phyloP scores from a whole-genome alignment of 1,284 basidiomycete genomes.

The Sanghuangporus baumii region DNA sequence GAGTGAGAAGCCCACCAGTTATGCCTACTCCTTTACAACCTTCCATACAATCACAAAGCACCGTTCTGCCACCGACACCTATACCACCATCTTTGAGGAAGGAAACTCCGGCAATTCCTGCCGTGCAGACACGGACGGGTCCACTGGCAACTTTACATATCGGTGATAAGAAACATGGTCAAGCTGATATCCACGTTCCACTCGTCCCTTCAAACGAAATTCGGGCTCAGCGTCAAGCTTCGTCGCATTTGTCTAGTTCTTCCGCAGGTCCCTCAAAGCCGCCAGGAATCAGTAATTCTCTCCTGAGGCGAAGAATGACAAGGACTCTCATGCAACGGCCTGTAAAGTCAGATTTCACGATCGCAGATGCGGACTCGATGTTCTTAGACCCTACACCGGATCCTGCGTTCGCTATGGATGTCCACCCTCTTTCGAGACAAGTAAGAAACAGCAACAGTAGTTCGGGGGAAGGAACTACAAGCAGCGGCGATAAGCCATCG shows the following conservation, averaged over 20 bases:
- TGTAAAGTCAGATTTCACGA: conserved; percentile 14
- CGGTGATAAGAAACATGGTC: conserved; percentile 2
- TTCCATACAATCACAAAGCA: neutral
- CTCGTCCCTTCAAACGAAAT: conserved; percentile 4
- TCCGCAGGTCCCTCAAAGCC: neutral
- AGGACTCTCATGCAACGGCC: neutral
- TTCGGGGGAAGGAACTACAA: conserved; percentile 6
- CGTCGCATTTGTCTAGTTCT: neutral
- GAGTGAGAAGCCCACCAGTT: neutral
- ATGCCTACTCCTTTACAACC: neutral
- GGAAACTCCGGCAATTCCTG: neutral
- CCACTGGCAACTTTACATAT: conserved; percentile 11
- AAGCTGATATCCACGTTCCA: conserved; percentile 11
- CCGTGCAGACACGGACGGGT: neutral
- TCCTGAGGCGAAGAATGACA: neutral
- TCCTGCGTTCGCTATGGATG: conserved; percentile 18
- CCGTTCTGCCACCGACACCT: neutral
- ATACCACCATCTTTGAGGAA: neutral
- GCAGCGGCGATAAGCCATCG: conserved; percentile 11
- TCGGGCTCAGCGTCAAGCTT: neutral
- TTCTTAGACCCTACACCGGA: conserved; percentile 12
- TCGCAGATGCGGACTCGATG: conserved; percentile 18
- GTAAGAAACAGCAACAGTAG: conserved; percentile 15
- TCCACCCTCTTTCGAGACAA: conserved; percentile 1
- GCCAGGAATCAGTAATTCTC: neutral